phyloP scores from a whole-genome alignment of 2,329 filamentous ascomycete genomes.

The Alternaria metachromatica region DNA sequence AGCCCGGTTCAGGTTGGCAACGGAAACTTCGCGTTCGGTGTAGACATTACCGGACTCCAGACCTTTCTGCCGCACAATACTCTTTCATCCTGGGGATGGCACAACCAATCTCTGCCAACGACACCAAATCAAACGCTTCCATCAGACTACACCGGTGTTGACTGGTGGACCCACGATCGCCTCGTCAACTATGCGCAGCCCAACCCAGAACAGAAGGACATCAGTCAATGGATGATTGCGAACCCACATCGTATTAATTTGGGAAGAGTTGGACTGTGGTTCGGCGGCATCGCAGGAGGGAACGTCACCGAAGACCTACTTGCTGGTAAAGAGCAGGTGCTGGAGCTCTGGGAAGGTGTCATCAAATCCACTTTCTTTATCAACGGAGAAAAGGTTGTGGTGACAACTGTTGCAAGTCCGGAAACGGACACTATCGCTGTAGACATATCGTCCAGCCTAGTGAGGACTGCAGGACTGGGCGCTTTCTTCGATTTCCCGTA shows the following conservation, averaged over 20 bases:
- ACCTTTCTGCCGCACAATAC: slow-evolving; percentile 54
- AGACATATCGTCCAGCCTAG: slow-evolving; percentile 51
- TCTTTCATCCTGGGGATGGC: slow-evolving; percentile 56
- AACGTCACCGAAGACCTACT: slow-evolving; percentile 54
- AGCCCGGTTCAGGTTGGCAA: slow-evolving; percentile 62
- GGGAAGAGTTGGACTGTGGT: slow-evolving; percentile 57
- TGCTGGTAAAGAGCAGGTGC: slow-evolving; percentile 49
- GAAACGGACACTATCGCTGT: slow-evolving; percentile 57
- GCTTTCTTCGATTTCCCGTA: slow-evolving; percentile 63
- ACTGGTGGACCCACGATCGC: slow-evolving; percentile 55
- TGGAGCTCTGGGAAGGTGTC: slow-evolving; percentile 59
- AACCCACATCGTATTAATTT: slow-evolving; percentile 63
- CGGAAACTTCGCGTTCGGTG: slow-evolving; percentile 57
- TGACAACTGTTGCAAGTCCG: slow-evolving; percentile 56
- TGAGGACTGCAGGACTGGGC: slow-evolving; percentile 50
- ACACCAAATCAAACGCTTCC: slow-evolving; percentile 44
- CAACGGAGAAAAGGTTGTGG: slow-evolving; percentile 48
- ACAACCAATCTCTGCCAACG: slow-evolving; percentile 54
- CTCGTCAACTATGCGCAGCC: slow-evolving; percentile 54
- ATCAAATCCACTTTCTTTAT: slow-evolving; percentile 56
- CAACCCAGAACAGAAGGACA: slow-evolving; percentile 50
- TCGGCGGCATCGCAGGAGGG: slow-evolving; percentile 50
- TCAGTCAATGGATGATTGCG: slow-evolving; percentile 61
- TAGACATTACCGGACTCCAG: slow-evolving; percentile 56
- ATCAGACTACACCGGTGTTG: slow-evolving; percentile 50